Percentiles rank a stretch among this genome's conserved stretches.
These are phyloP conservation scores for Manihot esculenta DNA, from an alignment of 441 rosid species.

Conservation along the genomic window DNA sequence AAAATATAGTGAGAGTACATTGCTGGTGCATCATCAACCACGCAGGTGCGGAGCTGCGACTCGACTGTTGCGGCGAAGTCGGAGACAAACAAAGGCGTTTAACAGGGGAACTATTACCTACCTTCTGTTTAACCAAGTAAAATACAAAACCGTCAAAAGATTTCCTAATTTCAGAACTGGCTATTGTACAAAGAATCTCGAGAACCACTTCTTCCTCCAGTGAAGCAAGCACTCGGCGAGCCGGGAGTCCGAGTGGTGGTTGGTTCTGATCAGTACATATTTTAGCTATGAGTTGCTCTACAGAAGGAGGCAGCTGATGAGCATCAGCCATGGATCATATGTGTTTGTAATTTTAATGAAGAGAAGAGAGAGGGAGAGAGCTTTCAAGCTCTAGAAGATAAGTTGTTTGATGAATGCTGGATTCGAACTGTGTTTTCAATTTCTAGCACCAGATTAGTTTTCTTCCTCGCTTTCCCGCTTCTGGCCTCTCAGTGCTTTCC, in stretches of 20 bases:
- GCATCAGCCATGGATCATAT: constrained; percentile 5
- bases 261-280: constrained; percentile 38
- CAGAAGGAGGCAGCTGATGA: constrained; percentile 32
- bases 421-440: too few species aligned
- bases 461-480: too few species aligned
- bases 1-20: neutral
- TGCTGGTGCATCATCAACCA: neutral
- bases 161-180: neutral
- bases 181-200: constrained; percentile 25
- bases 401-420: too few species aligned
- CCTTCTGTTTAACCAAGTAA: neutral
- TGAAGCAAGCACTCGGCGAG: constrained; percentile 37
- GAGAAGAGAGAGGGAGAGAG: too few species aligned
- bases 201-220: constrained; percentile 44
- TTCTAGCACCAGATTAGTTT: too few species aligned
- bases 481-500: too few species aligned
- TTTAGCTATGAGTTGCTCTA: constrained; percentile 35
- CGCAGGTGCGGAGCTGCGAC: constrained; percentile 12
- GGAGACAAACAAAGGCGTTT: constrained; percentile 26
- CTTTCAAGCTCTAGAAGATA: too few species aligned
- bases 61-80: constrained; percentile 13
- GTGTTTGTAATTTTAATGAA: too few species aligned
- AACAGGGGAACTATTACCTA: constrained; percentile 22
- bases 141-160: constrained; percentile 35
- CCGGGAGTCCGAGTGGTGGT: constrained; percentile 19